Evolutionary conservation across 2,329 filamentous ascomycete species (phyloP).

Genomic region (Sclerotinia borealis): DNA sequence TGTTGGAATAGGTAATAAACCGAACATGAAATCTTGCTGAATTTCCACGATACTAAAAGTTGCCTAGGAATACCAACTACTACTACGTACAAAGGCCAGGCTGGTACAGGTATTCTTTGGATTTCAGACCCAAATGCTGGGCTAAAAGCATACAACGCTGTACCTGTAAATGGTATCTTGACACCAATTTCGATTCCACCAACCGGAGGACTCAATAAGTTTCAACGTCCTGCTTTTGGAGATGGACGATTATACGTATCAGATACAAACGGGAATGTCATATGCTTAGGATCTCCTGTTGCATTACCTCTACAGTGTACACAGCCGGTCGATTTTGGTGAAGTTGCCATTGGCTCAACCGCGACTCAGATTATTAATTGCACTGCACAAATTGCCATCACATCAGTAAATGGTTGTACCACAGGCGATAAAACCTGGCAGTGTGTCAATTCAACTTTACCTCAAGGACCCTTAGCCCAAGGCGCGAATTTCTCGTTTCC

Average conservation of each 20-base stretch:
- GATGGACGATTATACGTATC: conserved; percentile 32
- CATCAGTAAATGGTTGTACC: conserved; percentile 29
- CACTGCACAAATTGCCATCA: conserved; percentile 32
- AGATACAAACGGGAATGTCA: conserved; percentile 24
- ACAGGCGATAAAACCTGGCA: conserved; percentile 35
- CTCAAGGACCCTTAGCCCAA: conserved; percentile 32
- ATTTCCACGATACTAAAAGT: conserved; percentile 27
- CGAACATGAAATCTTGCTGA: not conserved
- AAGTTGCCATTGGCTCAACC: conserved; percentile 31
- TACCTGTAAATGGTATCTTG: conserved; percentile 34
- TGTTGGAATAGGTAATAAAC: not conserved
- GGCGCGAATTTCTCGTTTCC: conserved; percentile 37
- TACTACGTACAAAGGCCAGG: conserved; percentile 32
- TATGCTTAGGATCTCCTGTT: conserved; percentile 33
- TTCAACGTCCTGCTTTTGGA: conserved; percentile 36
- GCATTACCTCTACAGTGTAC: conserved; percentile 35
- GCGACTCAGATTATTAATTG: conserved; percentile 24
- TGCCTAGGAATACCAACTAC: conserved; percentile 26
- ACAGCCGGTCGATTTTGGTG: conserved; percentile 34
- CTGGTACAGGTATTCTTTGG: conserved; percentile 35
- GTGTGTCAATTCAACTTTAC: conserved; percentile 36
- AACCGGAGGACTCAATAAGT: conserved; percentile 34
- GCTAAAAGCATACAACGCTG: conserved; percentile 35
- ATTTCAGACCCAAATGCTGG: conserved; percentile 34
- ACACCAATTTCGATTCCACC: conserved; percentile 32